Percentiles rank a stretch among this genome's conserved stretches.
These are phyloP conservation scores for Ceratobasidium sp. DNA, from an alignment of 1,284 basidiomycete genomes.

Conservation along the genomic window DNA sequence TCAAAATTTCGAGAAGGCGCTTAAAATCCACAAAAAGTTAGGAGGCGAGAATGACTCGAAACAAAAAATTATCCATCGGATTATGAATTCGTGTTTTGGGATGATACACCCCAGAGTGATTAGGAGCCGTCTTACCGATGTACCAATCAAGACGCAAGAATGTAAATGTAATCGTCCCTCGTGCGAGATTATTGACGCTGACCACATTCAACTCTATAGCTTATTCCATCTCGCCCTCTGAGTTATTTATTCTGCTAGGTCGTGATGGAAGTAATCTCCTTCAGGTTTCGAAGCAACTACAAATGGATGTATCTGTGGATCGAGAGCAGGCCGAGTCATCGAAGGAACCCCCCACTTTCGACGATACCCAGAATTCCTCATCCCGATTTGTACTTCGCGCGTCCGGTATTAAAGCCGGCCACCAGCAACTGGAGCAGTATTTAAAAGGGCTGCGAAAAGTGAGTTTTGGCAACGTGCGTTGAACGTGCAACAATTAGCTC, in stretches of 20 bases:
- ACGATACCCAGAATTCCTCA: background rate
- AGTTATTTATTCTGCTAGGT: slow-evolving; percentile 35
- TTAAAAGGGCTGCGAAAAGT: slow-evolving; percentile 21
- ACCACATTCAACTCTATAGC: background rate
- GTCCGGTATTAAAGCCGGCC: background rate
- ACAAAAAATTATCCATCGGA: slow-evolving; percentile 21
- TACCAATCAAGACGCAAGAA: background rate
- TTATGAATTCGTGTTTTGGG: slow-evolving; percentile 28
- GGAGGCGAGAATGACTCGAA: background rate
- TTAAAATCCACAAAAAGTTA: background rate
- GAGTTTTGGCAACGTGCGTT: background rate
- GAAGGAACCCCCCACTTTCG: background rate
- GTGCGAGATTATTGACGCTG: background rate
- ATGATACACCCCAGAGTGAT: slow-evolving; percentile 30
- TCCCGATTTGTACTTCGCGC: slow-evolving; percentile 29
- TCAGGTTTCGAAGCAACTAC: slow-evolving; percentile 23
- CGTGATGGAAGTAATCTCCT: slow-evolving; percentile 36
- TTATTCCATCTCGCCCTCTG: slow-evolving; percentile 21
- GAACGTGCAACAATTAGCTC: background rate
- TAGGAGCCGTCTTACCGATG: background rate
- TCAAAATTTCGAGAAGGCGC: slow-evolving; percentile 7
- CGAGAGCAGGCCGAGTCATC: slow-evolving; percentile 5
- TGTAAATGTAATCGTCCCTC: background rate
- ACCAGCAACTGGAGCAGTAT: slow-evolving; percentile 28
- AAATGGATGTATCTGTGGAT: slow-evolving; percentile 25